These are phyloP conservation scores for Nemania serpens DNA, from an alignment of 2,329 filamentous ascomycete genomes.

Conservation along the genomic window DNA sequence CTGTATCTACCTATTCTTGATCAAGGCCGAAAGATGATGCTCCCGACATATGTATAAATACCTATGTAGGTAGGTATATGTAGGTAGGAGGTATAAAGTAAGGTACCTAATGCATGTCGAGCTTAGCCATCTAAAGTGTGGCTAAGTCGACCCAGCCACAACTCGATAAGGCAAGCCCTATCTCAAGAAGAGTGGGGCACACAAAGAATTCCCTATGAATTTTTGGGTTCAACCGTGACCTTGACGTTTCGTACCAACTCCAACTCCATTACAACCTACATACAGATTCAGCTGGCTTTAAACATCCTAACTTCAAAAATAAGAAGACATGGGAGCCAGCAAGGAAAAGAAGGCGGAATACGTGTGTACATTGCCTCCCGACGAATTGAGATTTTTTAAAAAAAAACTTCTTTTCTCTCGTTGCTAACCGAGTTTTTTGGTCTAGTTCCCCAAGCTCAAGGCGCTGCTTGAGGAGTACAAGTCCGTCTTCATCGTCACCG, in stretches of 20 bases:
- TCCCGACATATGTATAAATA: no score
- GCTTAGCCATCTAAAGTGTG: background rate
- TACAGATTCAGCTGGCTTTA: slow-evolving; percentile 68
- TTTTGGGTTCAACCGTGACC: slow-evolving; percentile 21
- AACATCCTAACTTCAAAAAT: slow-evolving; percentile 94
- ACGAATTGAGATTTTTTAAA: background rate
- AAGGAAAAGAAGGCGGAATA: slow-evolving; percentile 81
- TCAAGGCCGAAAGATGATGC: no score
- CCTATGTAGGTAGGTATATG: no score
- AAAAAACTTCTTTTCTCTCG: background rate
- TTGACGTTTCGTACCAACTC: background rate
- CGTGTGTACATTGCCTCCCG: slow-evolving; percentile 26
- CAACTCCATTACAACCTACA: slow-evolving; percentile 21
- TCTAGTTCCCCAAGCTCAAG: slow-evolving; percentile 99
- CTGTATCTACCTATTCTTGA: no score
- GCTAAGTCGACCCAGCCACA: background rate
- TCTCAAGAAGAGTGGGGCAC: slow-evolving; percentile 22
- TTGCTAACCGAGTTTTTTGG: slow-evolving; percentile 30
- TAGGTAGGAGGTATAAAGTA: no score
- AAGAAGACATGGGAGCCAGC: slow-evolving; percentile 99
- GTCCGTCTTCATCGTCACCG: slow-evolving; percentile 95
- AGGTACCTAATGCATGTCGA: no score
- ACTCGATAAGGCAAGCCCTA: slow-evolving; percentile 21
- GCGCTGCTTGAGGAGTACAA: slow-evolving; percentile 92
- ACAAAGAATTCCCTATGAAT: slow-evolving; percentile 28